Evolutionary conservation across 257 asterid species (phyloP).

Genomic region (Capsicum chinense): DNA sequence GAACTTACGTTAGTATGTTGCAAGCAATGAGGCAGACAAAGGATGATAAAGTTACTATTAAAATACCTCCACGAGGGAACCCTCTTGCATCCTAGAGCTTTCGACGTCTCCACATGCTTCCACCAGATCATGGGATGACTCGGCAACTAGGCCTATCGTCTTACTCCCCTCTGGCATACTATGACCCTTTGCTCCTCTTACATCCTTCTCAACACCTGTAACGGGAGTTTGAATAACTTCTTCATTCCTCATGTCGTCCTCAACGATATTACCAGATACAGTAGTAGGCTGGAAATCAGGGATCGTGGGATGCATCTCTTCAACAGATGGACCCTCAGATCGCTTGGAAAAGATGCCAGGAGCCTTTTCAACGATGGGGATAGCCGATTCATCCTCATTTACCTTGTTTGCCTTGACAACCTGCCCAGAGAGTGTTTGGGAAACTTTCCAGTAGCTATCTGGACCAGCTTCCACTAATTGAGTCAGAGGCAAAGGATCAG

Average conservation of each 20-base stretch:
- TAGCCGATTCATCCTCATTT: constrained; percentile 38
- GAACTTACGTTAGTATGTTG: neutral
- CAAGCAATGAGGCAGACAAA: neutral
- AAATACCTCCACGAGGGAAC: constrained; percentile 83
- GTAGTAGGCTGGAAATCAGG: constrained; percentile 41
- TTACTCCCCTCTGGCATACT: constrained; percentile 45
- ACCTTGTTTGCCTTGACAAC: constrained; percentile 46
- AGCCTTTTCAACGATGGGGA: constrained; percentile 41
- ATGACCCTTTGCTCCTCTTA: constrained; percentile 47
- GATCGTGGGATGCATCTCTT: constrained; percentile 41
- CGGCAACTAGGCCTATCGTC: constrained; percentile 44
- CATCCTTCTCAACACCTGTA: constrained; percentile 46
- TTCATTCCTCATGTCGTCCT: constrained; percentile 43
- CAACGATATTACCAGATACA: constrained; percentile 31
- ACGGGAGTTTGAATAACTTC: constrained; percentile 37
- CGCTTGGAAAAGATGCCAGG: constrained; percentile 42
- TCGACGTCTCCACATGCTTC: constrained; percentile 35
- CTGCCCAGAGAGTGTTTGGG: constrained; percentile 42
- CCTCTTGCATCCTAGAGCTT: constrained; percentile 57
- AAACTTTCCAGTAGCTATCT: constrained; percentile 64
- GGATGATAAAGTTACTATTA: constrained; percentile 26
- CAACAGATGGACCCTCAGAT: constrained; percentile 44
- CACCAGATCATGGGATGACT: constrained; percentile 39
- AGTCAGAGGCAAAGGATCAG: constrained; percentile 73
- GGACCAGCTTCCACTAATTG: constrained; percentile 79